Percentiles rank a stretch among this genome's conserved stretches.
These are phyloP conservation scores for Marasmius fiardii DNA, from an alignment of 1,284 basidiomycete genomes.

Conservation along the genomic window DNA sequence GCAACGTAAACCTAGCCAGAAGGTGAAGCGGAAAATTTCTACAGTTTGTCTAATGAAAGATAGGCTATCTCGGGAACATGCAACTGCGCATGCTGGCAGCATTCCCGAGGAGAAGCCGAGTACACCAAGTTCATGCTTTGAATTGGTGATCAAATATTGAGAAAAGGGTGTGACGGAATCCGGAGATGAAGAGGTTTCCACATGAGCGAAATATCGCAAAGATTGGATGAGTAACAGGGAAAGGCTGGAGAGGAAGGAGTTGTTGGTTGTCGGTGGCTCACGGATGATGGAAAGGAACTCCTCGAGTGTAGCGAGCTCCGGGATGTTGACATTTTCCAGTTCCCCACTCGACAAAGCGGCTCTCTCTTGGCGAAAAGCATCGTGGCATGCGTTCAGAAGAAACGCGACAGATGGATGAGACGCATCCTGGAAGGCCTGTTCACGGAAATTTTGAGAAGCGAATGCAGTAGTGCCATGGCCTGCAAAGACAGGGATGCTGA, in stretches of 20 bases:
- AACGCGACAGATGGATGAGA: slow-evolving; percentile 33
- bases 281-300: slow-evolving; percentile 30
- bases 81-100: slow-evolving; percentile 52
- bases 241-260: slow-evolving; percentile 49
- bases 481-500: slow-evolving; percentile 47
- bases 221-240: slow-evolving; percentile 50
- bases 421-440: slow-evolving; percentile 38
- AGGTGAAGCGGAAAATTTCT: slow-evolving; percentile 48
- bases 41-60: slow-evolving; percentile 44
- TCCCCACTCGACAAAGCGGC: slow-evolving; percentile 36
- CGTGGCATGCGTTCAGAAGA: slow-evolving; percentile 46
- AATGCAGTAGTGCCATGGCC: slow-evolving; percentile 49
- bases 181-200: slow-evolving; percentile 25
- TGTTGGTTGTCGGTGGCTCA: slow-evolving; percentile 22
- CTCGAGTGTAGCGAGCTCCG: slow-evolving; percentile 32
- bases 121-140: slow-evolving; percentile 33
- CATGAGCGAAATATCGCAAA: slow-evolving; percentile 48
- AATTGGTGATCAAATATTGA: slow-evolving; percentile 32
- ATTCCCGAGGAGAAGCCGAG: slow-evolving; percentile 64
- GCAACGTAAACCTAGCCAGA: slow-evolving; percentile 59
- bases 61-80: slow-evolving; percentile 37
- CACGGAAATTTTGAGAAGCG: slow-evolving; percentile 29
- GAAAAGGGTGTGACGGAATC: slow-evolving; percentile 29
- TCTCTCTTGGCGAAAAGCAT: slow-evolving; percentile 48
- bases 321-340: slow-evolving; percentile 32